phyloP scores from a whole-genome alignment of 371 early-diverging fungal species.

The Mycotypha africana region DNA sequence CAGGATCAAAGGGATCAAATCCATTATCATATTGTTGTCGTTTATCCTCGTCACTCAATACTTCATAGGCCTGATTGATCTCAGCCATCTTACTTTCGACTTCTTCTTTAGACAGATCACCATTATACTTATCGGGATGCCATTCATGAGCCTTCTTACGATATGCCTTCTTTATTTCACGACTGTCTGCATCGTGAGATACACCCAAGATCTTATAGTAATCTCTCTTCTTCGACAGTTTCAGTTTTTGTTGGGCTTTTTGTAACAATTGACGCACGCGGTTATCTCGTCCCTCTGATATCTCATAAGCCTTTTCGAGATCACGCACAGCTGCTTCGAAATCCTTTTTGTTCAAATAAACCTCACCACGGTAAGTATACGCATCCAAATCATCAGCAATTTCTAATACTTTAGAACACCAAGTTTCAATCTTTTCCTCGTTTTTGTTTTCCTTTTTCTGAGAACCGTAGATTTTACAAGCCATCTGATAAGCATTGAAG shows the following conservation, averaged over 20 bases:
- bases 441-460: conserved; percentile 28
- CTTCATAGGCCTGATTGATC: conserved; percentile 92
- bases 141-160: conserved; percentile 82
- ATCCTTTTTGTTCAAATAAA: conserved; percentile 56
- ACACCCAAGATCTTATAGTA: conserved; percentile 87
- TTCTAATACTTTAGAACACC: conserved; percentile 52
- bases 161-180: conserved; percentile 91
- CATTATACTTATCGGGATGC: conserved; percentile 90
- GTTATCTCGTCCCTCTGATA: conserved; percentile 49
- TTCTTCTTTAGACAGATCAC: conserved; percentile 70
- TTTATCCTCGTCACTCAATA: conserved; percentile 73
- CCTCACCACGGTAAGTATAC: conserved; percentile 66
- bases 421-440: conserved; percentile 35
- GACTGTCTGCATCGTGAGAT: conserved; percentile 61
- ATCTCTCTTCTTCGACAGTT: conserved; percentile 68
- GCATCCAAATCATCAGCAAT: conserved; percentile 65
- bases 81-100: conserved; percentile 90
- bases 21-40: conserved; percentile 83
- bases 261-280: conserved; percentile 49
- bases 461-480: conserved; percentile 55
- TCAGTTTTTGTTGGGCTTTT: conserved; percentile 62
- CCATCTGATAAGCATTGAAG: conserved; percentile 47
- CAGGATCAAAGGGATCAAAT: conserved; percentile 90
- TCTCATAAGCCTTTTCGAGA: conserved; percentile 63
- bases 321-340: conserved; percentile 71